Conservation (phyloP, 208 protist species). For the Trypanosoma melophagium region DNA sequence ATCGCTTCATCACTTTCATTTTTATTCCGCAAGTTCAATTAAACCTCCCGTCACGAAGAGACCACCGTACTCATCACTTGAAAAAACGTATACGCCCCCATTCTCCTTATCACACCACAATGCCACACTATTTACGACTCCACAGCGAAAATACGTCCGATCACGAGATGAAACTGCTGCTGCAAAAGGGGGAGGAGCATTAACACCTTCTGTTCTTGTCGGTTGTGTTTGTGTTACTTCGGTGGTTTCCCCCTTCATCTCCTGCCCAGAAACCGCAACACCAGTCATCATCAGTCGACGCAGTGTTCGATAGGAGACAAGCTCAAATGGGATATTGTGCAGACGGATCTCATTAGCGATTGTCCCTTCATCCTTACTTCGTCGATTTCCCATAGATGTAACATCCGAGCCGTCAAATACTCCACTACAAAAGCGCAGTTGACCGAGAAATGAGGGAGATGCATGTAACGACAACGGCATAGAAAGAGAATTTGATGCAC, state of each 20-base stretch:
- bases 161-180: neutral
- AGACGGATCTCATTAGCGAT: too few relatives aligned
- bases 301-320: neutral
- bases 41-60: slow-evolving; percentile 47
- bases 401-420: neutral
- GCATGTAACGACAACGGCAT: neutral
- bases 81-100: slow-evolving; percentile 49
- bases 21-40: neutral
- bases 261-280: neutral
- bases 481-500: neutral
- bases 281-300: neutral
- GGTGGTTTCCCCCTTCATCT: neutral
- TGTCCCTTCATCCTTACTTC: neutral
- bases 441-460: slow-evolving; percentile 17
- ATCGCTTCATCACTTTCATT: neutral
- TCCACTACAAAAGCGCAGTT: slow-evolving; percentile 10
- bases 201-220: neutral
- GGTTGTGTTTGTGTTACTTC: neutral
- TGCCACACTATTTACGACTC: slow-evolving; percentile 72
- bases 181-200: neutral
- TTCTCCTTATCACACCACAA: slow-evolving; percentile 40
- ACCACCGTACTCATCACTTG: slow-evolving; percentile 49
- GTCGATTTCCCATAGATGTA: neutral
- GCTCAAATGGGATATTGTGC: slow-evolving; percentile 12
- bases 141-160: slow-evolving; percentile 29